Conservation (phyloP, 306 rosid species). For the Lithocarpus polystachyus region DNA sequence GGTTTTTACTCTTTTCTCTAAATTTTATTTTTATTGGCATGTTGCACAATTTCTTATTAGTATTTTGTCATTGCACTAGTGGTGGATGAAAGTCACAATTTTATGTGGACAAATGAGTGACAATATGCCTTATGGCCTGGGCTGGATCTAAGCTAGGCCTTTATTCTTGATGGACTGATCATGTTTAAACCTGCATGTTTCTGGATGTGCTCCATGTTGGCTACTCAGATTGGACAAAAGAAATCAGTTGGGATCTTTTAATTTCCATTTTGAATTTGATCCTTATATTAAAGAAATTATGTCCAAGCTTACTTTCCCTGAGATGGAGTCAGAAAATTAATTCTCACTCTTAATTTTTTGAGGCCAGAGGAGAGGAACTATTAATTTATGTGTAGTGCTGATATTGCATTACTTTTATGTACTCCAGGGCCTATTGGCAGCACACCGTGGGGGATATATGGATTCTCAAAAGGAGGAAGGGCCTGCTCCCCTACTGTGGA, state of each 20-base stretch:
- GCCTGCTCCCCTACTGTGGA: constrained; percentile 94
- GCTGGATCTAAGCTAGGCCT: constrained; percentile 12
- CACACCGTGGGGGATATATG: constrained; percentile 98
- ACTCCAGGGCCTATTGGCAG: constrained; percentile 87
- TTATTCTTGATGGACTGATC: not conserved
- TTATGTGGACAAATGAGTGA: constrained; percentile 9
- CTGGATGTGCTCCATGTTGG: not conserved
- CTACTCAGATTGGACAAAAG: not conserved
- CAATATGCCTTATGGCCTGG: constrained; percentile 4
- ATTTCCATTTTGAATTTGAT: not conserved
- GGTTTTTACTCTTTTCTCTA: constrained; percentile 43
- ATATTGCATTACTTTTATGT: constrained; percentile 11
- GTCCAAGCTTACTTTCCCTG: not conserved
- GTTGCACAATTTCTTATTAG: not conserved
- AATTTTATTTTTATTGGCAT: not conserved
- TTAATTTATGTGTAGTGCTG: not conserved
- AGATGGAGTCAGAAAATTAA: not conserved
- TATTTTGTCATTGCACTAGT: not conserved
- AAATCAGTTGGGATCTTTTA: constrained; percentile 20
- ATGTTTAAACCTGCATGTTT: not conserved
- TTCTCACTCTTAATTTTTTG: not conserved
- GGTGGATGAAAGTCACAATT: not conserved
- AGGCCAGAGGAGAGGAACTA: not conserved
- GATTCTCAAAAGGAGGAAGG: constrained; percentile 99
- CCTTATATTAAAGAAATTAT: not conserved